These are phyloP conservation scores for Citrullus colocynthis DNA, from an alignment of 306 rosid genomes.

Conservation along the genomic window DNA sequence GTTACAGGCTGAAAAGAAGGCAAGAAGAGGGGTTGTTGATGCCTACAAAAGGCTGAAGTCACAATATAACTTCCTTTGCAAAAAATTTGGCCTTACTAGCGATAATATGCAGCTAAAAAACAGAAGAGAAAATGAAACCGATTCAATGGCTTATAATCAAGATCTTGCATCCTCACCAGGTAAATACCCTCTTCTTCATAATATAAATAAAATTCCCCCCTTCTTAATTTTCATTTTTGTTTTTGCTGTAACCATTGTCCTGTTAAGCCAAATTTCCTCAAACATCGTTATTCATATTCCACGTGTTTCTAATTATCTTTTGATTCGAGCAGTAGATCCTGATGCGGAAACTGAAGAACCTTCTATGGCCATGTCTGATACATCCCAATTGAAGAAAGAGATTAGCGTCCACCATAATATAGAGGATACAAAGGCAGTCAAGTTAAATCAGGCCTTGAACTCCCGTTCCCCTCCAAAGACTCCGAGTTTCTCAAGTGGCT, in stretches of 20 bases:
- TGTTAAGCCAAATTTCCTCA: not conserved
- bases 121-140: conserved; percentile 25
- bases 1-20: conserved; percentile 38
- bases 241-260: not conserved
- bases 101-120: conserved; percentile 35
- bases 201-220: not conserved
- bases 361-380: conserved; percentile 18
- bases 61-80: conserved; percentile 43
- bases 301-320: not conserved
- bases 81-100: conserved; percentile 40
- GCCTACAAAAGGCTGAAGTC: conserved; percentile 62
- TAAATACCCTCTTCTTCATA: conserved; percentile 9
- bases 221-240: not conserved
- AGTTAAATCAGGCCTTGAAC: conserved; percentile 11
- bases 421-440: conserved; percentile 25
- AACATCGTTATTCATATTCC: not conserved
- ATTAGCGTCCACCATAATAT: conserved; percentile 1
- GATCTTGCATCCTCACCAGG: conserved; percentile 34
- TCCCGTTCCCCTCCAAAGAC: conserved; percentile 17
- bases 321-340: conserved; percentile 22
- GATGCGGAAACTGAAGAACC: conserved; percentile 27
- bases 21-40: conserved; percentile 19
- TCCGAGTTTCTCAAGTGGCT: conserved; percentile 15
- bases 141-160: conserved; percentile 17
- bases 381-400: conserved; percentile 25